A percentile compares a stretch with the other conserved stretches of the same genome.
Conservation (phyloP, 129 eudicot genomes). For the Daucus carota region DNA sequence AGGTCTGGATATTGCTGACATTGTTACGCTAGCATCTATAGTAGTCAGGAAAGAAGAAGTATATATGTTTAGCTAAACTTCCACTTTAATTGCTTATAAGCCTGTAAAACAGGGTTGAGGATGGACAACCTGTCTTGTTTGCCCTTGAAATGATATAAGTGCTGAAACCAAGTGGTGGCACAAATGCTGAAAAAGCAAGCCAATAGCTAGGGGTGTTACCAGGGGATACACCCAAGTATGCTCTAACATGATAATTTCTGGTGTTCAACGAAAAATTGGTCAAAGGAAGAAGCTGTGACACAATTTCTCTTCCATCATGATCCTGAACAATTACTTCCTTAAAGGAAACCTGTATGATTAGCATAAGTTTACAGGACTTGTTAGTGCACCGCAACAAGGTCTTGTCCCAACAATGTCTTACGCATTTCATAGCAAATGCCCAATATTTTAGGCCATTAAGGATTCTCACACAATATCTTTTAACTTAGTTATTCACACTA, state of each 20-base stretch:
- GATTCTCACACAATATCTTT: neutral
- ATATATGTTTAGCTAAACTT: no score
- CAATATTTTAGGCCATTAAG: neutral
- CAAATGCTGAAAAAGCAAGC: slow-evolving; percentile 79
- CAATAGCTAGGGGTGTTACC: slow-evolving; percentile 45
- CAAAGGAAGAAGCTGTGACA: slow-evolving; percentile 74
- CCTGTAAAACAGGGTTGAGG: slow-evolving; percentile 10
- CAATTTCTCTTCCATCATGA: slow-evolving; percentile 66
- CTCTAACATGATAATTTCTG: slow-evolving; percentile 56
- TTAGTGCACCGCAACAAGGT: neutral
- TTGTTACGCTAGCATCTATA: slow-evolving; percentile 41
- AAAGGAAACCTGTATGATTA: slow-evolving; percentile 51
- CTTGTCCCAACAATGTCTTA: neutral
- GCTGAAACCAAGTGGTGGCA: slow-evolving; percentile 92
- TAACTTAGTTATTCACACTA: neutral
- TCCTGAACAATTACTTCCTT: slow-evolving; percentile 53
- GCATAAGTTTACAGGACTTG: slow-evolving; percentile 1
- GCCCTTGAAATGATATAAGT: slow-evolving; percentile 59
- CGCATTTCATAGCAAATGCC: neutral
- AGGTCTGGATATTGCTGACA: slow-evolving; percentile 40
- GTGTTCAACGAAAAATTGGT: slow-evolving; percentile 43
- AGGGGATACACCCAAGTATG: slow-evolving; percentile 61
- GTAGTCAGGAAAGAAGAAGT: neutral
- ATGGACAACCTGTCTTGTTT: slow-evolving; percentile 43
- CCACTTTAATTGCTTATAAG: neutral